Conservation (phyloP, 1,284 basidiomycete species). For the Cryptococcus sp. region DNA sequence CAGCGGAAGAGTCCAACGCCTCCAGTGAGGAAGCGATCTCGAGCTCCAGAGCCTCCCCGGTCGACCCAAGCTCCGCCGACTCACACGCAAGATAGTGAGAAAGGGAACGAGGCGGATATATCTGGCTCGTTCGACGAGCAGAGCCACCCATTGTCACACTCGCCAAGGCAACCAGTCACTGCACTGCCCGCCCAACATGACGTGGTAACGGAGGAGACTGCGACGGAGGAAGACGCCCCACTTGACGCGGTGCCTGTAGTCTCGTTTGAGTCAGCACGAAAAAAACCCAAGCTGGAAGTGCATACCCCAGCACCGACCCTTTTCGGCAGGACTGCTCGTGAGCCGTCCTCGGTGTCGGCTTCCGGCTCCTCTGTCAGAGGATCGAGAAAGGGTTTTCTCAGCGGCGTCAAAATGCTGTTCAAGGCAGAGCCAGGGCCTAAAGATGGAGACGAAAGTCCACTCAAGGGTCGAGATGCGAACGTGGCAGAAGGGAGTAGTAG, state of each 20-base stretch:
- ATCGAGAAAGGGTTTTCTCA: no score
- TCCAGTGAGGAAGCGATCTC: neutral
- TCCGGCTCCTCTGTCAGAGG: no score
- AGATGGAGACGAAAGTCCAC: slow-evolving; percentile 1
- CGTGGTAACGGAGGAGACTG: neutral
- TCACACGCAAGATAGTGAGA: slow-evolving; percentile 4
- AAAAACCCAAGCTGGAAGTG: neutral
- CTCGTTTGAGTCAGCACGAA: neutral
- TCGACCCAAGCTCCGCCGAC: neutral
- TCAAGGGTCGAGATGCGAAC: neutral
- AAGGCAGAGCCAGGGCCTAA: neutral
- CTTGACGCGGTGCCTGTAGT: no score
- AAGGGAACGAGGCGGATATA: slow-evolving; percentile 6
- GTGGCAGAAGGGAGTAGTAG: neutral
- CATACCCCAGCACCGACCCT: neutral
- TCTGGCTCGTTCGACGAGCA: slow-evolving; percentile 4
- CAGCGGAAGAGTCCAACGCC: neutral
- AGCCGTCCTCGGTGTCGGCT: no score
- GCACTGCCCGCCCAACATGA: neutral
- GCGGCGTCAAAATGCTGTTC: no score
- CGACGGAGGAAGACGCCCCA: neutral
- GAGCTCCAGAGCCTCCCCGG: neutral
- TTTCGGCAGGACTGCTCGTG: no score
- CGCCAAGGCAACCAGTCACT: neutral
- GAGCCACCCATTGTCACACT: neutral